These are phyloP conservation scores for Sideroxylon spinosum DNA, from an alignment of 179 eudicot species.

Conservation along the genomic window DNA sequence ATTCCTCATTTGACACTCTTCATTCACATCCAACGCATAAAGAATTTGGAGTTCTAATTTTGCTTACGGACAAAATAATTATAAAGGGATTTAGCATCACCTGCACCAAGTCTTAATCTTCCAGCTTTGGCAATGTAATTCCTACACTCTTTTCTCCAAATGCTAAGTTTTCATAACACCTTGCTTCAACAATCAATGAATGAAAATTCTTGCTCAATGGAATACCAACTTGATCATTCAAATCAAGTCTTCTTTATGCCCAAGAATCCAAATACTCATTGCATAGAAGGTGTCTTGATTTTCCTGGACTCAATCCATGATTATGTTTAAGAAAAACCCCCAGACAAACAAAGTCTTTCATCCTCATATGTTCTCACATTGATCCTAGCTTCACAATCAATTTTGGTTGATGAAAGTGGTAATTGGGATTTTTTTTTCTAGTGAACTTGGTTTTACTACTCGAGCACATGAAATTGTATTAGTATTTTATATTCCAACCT, in stretches of 20 bases:
- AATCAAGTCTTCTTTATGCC: neutral
- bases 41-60: neutral
- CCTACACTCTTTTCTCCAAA: neutral
- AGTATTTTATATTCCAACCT: too few relatives aligned
- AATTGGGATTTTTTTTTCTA: too few relatives aligned
- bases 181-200: constrained; percentile 8
- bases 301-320: constrained; percentile 3
- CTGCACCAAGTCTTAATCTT: neutral
- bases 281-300: neutral
- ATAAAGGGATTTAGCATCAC: constrained; percentile 6
- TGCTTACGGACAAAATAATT: constrained; percentile 3
- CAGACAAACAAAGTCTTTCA: neutral
- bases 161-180: constrained; percentile 13
- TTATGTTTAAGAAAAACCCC: constrained; percentile 5
- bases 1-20: constrained; percentile 3
- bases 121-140: constrained; percentile 3
- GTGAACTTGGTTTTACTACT: too few relatives aligned
- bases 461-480: too few relatives aligned
- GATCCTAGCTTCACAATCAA: too few relatives aligned
- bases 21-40: constrained; percentile 11
- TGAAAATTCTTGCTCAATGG: neutral
- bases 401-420: too few relatives aligned
- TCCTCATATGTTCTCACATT: too few relatives aligned
- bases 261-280: neutral
- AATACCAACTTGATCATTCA: constrained; percentile 5